Percentiles rank a stretch among this genome's conserved stretches.
phyloP scores from a whole-genome alignment of 495 filamentous ascomycete genomes.

The Aspergillus avenaceus region DNA sequence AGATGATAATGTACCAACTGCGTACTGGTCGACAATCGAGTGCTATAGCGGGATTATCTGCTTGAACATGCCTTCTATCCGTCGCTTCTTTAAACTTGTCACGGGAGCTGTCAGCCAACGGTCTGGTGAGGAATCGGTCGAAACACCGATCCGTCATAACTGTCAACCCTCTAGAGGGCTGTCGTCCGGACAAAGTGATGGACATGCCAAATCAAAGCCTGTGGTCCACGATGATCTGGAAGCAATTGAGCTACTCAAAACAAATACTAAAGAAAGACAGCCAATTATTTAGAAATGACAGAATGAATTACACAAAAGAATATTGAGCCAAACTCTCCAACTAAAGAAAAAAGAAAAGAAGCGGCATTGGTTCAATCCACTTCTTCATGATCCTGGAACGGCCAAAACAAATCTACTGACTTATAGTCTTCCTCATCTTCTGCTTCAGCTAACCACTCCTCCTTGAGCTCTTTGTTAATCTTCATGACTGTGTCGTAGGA shows the following conservation, averaged over 20 bases:
- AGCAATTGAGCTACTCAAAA: background rate
- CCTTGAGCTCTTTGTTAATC: conserved; percentile 10
- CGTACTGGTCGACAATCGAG: background rate
- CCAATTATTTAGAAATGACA: no score
- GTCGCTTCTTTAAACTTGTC: background rate
- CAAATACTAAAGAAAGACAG: background rate
- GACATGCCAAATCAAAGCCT: background rate
- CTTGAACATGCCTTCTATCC: background rate
- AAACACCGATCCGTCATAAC: background rate
- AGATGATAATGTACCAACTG: background rate
- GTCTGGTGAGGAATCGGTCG: background rate
- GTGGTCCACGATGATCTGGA: background rate
- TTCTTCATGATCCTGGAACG: conserved; percentile 14
- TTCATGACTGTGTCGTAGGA: conserved; percentile 9
- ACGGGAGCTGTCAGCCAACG: no score
- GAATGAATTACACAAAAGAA: no score
- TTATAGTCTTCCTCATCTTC: conserved; percentile 16
- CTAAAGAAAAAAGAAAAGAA: no score
- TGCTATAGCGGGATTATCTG: background rate
- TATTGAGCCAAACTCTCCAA: no score
- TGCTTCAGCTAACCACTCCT: conserved; percentile 4
- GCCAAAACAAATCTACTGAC: conserved; percentile 13
- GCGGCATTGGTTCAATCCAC: no score
- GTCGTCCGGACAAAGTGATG: background rate
- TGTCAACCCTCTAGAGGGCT: background rate